Evolutionary conservation across 345 rosid species (phyloP), one percentile per base, ranked within the genome.

Genomic region (Melastoma malabathricum): DNA sequence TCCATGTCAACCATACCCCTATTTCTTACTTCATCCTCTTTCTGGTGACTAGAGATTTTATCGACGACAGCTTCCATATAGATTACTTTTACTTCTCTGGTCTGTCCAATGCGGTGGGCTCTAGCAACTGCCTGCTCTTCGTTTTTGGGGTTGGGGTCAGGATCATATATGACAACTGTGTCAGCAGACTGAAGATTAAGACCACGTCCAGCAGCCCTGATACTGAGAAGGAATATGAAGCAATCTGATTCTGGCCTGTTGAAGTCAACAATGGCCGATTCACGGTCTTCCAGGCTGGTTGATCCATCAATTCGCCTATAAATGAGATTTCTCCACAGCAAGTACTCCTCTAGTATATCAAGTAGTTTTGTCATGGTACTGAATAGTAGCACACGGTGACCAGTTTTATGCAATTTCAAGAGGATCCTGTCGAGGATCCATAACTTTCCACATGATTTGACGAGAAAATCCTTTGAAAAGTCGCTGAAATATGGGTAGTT

Each of bases 41-140:
- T 88, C 54, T 85, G 94, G 68, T 85, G 80, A 79, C 95, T 83
- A 13, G 99, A 65, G 43, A 83, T 56, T 74, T 93, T 85, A 69
- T 74, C 86, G 59, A 93, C 99, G 61, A 93, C 99, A 52, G 97
- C 97, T 73, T 93, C 99, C 99, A 93, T 76, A 68, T 93, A 93
- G 60, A 93, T 85, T 49, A 93, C 97, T 66, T 88, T 93, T 20
- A 93, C 99, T 74, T 88, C 99, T 65, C 99, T 79, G 43, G 57
- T 88, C 70, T 93, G 99, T 59, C 99, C 99, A 68, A 88, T 93
- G 62, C 99, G 93, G 62, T 93, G 99, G 57, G 99, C 99, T 68
- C 99, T 93, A 23, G 99, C 99, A 70, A 93, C 97, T 52, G 99
- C 99, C 65, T 93, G 99, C 62, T 93, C 99, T 77, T 93, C 99